Conservation (phyloP, 108 stramenopile species). For the Skeletonema menzelii region DNA sequence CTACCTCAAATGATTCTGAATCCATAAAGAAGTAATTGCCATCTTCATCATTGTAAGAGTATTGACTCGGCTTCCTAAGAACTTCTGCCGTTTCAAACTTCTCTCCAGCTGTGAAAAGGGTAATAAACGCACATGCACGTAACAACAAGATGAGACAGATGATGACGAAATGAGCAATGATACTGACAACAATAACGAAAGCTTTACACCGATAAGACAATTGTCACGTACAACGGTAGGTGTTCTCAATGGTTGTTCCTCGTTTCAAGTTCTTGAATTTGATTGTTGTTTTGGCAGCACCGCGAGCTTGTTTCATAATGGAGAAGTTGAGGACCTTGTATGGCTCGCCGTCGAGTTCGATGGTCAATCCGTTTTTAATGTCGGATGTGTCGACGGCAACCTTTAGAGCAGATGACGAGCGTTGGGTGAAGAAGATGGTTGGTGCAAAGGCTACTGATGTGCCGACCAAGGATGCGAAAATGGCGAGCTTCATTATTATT, state of each 20-base stretch:
- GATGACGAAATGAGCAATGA: conserved; percentile 7
- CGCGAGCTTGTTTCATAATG: conserved; percentile 92
- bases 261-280: conserved; percentile 94
- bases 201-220: conserved; percentile 33
- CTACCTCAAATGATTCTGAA: conserved; percentile 89
- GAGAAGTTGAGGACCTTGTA: conserved; percentile 87
- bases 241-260: conserved; percentile 92
- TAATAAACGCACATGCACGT: conserved; percentile 3
- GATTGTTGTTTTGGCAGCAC: conserved; percentile 87
- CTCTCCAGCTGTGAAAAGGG: conserved; percentile 53
- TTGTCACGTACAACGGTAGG: conserved; percentile 67
- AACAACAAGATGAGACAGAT: conserved; percentile 2
- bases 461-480: too few species aligned
- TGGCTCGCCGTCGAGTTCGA: conserved; percentile 92
- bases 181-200: background rate
- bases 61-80: conserved; percentile 78
- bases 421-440: too few species aligned
- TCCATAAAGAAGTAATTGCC: conserved; percentile 91
- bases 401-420: too few species aligned
- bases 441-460: too few species aligned
- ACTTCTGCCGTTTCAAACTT: conserved; percentile 90
- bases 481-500: too few species aligned
- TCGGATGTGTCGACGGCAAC: too few species aligned
- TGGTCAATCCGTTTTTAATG: conserved; percentile 34
- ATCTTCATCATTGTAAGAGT: conserved; percentile 81